Evolutionary conservation across 2,329 filamentous ascomycete genomes (phyloP).

Genomic region (Fusarium stilboides): DNA sequence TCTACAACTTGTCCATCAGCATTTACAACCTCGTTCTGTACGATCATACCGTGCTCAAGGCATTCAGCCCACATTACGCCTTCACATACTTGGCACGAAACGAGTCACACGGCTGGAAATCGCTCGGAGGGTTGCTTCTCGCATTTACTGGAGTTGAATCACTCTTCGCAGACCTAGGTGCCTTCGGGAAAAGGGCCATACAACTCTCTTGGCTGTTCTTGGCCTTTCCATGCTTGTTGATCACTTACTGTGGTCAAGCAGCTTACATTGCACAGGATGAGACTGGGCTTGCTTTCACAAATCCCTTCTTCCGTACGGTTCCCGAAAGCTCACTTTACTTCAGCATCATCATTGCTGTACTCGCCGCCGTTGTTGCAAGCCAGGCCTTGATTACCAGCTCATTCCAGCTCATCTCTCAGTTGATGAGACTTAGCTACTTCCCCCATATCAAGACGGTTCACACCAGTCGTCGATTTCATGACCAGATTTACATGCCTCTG

Average conservation of each 20-base stretch:
- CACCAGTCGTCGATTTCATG: slow-evolving; percentile 78
- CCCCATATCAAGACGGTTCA: slow-evolving; percentile 82
- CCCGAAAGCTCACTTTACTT: slow-evolving; percentile 79
- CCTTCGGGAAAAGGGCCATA: slow-evolving; percentile 78
- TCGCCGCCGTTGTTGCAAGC: slow-evolving; percentile 81
- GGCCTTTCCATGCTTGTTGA: slow-evolving; percentile 75
- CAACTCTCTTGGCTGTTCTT: slow-evolving; percentile 81
- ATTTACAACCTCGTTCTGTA: slow-evolving; percentile 72
- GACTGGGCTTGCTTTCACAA: slow-evolving; percentile 60
- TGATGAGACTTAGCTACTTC: slow-evolving; percentile 81
- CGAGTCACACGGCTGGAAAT: slow-evolving; percentile 72
- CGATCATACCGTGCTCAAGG: slow-evolving; percentile 69
- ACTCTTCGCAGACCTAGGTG: slow-evolving; percentile 83
- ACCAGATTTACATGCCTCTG: slow-evolving; percentile 82
- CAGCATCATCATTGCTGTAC: slow-evolving; percentile 76
- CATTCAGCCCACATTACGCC: slow-evolving; percentile 72
- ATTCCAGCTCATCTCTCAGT: slow-evolving; percentile 78
- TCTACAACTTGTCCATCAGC: slow-evolving; percentile 73
- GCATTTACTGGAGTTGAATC: slow-evolving; percentile 86
- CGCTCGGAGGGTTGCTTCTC: slow-evolving; percentile 79
- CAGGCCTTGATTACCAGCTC: slow-evolving; percentile 85
- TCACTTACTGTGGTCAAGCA: slow-evolving; percentile 81
- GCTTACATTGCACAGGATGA: slow-evolving; percentile 77
- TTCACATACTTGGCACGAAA: slow-evolving; percentile 73
- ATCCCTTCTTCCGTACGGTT: slow-evolving; percentile 81